Evolutionary conservation across 768 basidiomycete species (phyloP), one percentile per base, ranked within the genome.

Genomic region (Podaxis sp.): DNA sequence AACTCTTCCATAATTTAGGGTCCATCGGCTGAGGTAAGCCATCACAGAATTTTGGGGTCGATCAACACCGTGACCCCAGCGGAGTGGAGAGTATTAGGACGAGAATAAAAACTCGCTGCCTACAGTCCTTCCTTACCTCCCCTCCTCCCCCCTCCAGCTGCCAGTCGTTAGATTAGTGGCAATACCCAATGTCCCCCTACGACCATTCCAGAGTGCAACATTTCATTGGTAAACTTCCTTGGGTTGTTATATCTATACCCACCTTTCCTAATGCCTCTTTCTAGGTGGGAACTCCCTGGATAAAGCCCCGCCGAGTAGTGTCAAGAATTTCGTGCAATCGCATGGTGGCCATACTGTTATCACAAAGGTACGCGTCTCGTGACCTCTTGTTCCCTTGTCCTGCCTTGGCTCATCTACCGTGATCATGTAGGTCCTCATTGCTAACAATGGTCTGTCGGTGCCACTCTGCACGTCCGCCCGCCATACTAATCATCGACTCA

Each of bases 261-360:
- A 18, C 61, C 48, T 67, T 58, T 55, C 44, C 63, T 56, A 55
- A 47, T 64, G 63, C 36, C 52, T 50, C 36, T 64, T 36, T 59
- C n/a, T 69, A 98, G 97, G 97, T 69, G 95, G 93, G 63, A 98
- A 98, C 77, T 86, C 91, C 32, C 71, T 99, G 63, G 92, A 95
- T 62, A 88, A 84, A 62, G 95, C 95, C 32, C 78, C 89, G 27
- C 79, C 88, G 27, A 85, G 91, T 57, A 83, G 81, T 62, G 87
- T 99, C 44, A 81, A 86, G 64, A 95, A 98, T 77, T 99, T 96
- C 74, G 95, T 98, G 37, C 88, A 90, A 71, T 76, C 78, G 52
- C 80, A 95, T 72, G 95, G 95, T 9, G 97, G 97, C 61, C 97
- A 99, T 75, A 96, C 97, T 18, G 95, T 98, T 62, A 98, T 99